A percentile compares a stretch with the other conserved stretches of the same genome.
Evolutionary conservation across 306 rosid genomes (phyloP).

Genomic region (Potentilla sterilis): DNA sequence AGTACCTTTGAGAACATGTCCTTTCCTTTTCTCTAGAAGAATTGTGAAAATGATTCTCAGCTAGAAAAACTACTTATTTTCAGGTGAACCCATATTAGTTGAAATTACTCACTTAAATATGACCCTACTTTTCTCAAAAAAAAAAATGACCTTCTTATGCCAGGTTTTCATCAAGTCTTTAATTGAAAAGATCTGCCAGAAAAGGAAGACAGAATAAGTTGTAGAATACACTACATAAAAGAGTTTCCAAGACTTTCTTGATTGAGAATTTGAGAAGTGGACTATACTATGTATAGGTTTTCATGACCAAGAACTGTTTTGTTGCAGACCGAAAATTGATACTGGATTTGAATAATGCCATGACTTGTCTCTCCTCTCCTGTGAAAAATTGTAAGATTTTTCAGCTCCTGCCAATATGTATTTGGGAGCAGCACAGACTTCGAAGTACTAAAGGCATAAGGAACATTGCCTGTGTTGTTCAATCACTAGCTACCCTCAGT

Average conservation of each 20-base stretch:
- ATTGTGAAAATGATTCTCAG: neutral
- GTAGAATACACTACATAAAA: neutral
- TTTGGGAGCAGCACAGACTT: slow-evolving; percentile 53
- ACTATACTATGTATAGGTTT: slow-evolving; percentile 37
- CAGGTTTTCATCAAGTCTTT: neutral
- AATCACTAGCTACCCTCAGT: slow-evolving; percentile 41
- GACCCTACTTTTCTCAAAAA: no score
- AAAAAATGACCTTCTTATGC: neutral
- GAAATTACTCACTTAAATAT: neutral
- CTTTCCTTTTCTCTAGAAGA: neutral
- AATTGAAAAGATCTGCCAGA: neutral
- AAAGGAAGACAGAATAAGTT: neutral
- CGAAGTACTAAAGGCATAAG: slow-evolving; percentile 72
- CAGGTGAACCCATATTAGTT: neutral
- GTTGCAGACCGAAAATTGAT: slow-evolving; percentile 15
- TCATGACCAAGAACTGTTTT: slow-evolving; percentile 23
- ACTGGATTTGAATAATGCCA: slow-evolving; percentile 17
- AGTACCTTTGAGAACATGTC: neutral
- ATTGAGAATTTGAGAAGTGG: slow-evolving; percentile 11
- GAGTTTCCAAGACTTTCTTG: slow-evolving; percentile 19
- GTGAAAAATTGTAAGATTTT: slow-evolving; percentile 42
- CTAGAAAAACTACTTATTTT: neutral
- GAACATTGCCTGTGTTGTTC: slow-evolving; percentile 86
- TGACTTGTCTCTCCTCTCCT: slow-evolving; percentile 29
- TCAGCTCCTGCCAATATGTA: slow-evolving; percentile 41